These are phyloP conservation scores for Saccharomycopsis fodiens DNA, from an alignment of 805 yeast genomes.

Conservation along the genomic window DNA sequence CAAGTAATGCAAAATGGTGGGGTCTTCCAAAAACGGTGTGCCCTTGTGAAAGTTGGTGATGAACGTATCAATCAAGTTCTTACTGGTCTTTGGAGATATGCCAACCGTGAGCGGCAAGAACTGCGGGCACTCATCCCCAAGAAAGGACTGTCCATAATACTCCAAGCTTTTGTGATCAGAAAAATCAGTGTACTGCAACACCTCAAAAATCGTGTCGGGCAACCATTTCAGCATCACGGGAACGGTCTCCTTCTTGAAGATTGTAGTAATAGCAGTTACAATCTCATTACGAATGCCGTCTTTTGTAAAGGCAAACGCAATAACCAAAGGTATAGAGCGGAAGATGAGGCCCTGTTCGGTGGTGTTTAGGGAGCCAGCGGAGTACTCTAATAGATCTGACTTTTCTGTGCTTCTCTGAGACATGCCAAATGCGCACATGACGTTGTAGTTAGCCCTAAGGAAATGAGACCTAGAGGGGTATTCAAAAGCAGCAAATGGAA, in stretches of 20 bases:
- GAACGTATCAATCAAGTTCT: constrained; percentile 9
- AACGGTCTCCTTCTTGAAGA: constrained; percentile 21
- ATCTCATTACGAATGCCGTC: constrained; percentile 32
- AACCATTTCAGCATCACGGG: constrained; percentile 23
- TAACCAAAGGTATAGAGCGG: constrained; percentile 31
- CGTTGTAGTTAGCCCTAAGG: constrained; percentile 28
- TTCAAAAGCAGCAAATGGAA: constrained; percentile 29
- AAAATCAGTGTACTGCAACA: constrained; percentile 35
- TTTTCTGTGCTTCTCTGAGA: neutral
- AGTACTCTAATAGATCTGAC: neutral
- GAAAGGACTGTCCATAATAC: neutral
- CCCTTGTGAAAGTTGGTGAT: neutral
- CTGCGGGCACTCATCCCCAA: neutral
- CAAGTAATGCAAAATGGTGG: neutral
- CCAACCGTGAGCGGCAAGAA: neutral
- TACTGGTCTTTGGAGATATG: constrained; percentile 13
- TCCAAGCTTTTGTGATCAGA: constrained; percentile 24
- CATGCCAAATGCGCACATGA: constrained; percentile 27
- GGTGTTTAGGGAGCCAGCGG: neutral
- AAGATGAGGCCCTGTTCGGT: constrained; percentile 22
- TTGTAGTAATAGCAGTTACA: constrained; percentile 21
- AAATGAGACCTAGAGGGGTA: constrained; percentile 29
- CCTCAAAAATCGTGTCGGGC: constrained; percentile 30
- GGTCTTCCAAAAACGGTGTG: constrained; percentile 11
- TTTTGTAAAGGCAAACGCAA: constrained; percentile 38